phyloP scores from a whole-genome alignment of 2,329 filamentous ascomycete genomes.

The Sporothrix brasiliensis region DNA sequence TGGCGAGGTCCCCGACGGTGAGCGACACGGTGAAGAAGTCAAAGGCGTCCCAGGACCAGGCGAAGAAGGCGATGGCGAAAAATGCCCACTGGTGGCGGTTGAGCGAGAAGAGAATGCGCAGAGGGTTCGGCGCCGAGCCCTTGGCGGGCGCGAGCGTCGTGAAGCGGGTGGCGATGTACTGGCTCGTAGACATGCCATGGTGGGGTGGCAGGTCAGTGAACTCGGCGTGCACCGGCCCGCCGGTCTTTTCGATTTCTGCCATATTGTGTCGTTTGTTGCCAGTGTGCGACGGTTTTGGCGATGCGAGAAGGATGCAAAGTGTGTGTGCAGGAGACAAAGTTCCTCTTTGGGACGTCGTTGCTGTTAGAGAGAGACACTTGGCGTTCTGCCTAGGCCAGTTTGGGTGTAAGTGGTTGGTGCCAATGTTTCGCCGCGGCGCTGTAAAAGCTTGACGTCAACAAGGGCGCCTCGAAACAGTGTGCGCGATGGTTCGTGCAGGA shows the following conservation, averaged over 20 bases:
- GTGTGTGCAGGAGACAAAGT: neutral
- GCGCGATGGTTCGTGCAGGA: neutral
- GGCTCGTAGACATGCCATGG: constrained; percentile 52
- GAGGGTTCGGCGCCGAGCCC: constrained; percentile 68
- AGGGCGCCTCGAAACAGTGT: neutral
- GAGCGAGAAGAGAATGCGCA: constrained; percentile 68
- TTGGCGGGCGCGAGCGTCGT: constrained; percentile 57
- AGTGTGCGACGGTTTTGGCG: neutral
- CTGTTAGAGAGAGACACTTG: neutral
- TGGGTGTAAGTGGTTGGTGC: constrained; percentile 30
- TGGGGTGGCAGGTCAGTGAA: constrained; percentile 47
- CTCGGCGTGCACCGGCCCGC: constrained; percentile 15
- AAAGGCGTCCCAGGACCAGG: constrained; percentile 52
- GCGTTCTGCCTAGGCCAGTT: constrained; percentile 23
- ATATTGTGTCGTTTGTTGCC: constrained; percentile 21
- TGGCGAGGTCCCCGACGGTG: constrained; percentile 70
- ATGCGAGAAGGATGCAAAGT: neutral
- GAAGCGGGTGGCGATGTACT: constrained; percentile 57
- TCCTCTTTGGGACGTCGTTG: constrained; percentile 20
- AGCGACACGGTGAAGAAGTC: constrained; percentile 76
- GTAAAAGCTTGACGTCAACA: constrained; percentile 24
- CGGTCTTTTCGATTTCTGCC: constrained; percentile 37
- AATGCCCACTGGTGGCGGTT: constrained; percentile 71
- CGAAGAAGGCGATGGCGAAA: constrained; percentile 71
- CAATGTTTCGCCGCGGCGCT: constrained; percentile 8